A percentile compares a stretch with the other conserved stretches of the same genome.
Conservation (phyloP, 495 filamentous ascomycete genomes). For the Podospora pseudopauciseta region DNA sequence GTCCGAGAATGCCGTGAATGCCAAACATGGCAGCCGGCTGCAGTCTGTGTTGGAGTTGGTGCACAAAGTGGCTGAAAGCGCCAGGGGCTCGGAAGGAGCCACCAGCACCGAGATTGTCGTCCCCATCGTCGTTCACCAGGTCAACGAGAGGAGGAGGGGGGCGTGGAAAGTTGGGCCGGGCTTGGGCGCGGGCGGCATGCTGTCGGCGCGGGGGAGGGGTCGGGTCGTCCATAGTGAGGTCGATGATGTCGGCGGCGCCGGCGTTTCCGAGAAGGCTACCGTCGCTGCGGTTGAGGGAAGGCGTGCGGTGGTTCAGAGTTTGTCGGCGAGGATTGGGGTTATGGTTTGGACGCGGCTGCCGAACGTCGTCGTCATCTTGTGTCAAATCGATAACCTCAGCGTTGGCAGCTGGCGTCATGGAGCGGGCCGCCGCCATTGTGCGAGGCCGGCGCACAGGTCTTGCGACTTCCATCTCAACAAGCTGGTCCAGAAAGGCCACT, state of each 20-base stretch:
- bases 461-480: slow-evolving; percentile 21
- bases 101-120: not conserved
- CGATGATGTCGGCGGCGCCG: slow-evolving; percentile 29
- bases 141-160: not conserved
- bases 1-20: not conserved
- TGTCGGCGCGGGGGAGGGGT: slow-evolving; percentile 11
- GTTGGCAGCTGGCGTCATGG: not conserved
- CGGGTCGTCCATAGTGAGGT: slow-evolving; percentile 37
- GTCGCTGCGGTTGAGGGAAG: slow-evolving; percentile 40
- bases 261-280: slow-evolving; percentile 36
- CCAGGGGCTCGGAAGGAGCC: no score
- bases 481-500: slow-evolving; percentile 7
- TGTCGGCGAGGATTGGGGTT: slow-evolving; percentile 31
- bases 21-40: not conserved
- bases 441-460: slow-evolving; percentile 7
- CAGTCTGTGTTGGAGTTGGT: not conserved
- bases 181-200: slow-evolving; percentile 9
- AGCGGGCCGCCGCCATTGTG: slow-evolving; percentile 1
- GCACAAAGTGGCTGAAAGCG: not conserved
- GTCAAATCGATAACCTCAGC: slow-evolving; percentile 41
- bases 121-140: not conserved
- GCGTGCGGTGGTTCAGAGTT: slow-evolving; percentile 32
- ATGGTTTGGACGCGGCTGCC: slow-evolving; percentile 7
- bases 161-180: not conserved
- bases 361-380: slow-evolving; percentile 33